phyloP scores from a whole-genome alignment of 352 stramenopile genomes.

The Globisporangium megalacanthum region DNA sequence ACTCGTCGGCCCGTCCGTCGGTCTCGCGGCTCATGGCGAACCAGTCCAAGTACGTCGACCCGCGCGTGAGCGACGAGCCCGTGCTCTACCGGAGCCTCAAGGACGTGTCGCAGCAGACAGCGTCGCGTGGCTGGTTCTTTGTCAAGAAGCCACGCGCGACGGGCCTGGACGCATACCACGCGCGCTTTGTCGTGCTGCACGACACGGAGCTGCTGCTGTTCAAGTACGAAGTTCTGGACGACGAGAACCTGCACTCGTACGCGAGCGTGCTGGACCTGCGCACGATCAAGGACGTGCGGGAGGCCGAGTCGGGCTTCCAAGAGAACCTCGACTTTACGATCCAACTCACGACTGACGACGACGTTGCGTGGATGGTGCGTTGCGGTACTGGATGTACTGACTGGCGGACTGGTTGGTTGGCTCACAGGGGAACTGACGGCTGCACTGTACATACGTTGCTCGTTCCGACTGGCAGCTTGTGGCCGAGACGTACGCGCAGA shows the following conservation, averaged over 20 bases:
- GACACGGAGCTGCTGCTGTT: conserved; percentile 76
- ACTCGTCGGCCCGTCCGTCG: conserved; percentile 30
- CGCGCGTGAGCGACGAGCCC: conserved; percentile 37
- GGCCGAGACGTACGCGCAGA: conserved; percentile 72
- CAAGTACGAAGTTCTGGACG: conserved; percentile 83
- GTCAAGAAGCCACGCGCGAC: conserved; percentile 65
- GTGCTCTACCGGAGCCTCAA: conserved; percentile 70
- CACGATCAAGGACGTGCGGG: conserved; percentile 74
- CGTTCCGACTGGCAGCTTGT: conserved; percentile 28
- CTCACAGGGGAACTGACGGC: too few relatives aligned
- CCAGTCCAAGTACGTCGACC: conserved; percentile 67
- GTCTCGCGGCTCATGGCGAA: conserved; percentile 78
- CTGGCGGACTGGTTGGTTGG: neutral
- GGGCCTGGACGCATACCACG: conserved; percentile 74
- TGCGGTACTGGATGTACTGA: conserved; percentile 4
- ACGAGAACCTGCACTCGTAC: conserved; percentile 61
- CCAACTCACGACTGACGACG: conserved; percentile 66
- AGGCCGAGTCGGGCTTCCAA: conserved; percentile 71
- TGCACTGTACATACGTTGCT: too few relatives aligned
- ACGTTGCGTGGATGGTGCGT: conserved; percentile 77
- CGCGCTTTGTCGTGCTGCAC: conserved; percentile 77
- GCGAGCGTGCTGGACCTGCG: conserved; percentile 66
- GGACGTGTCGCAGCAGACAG: conserved; percentile 61
- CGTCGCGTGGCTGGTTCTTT: conserved; percentile 79
- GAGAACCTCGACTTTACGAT: conserved; percentile 86